Conservation (phyloP, 768 basidiomycete genomes). For the Jaapia argillacea region DNA sequence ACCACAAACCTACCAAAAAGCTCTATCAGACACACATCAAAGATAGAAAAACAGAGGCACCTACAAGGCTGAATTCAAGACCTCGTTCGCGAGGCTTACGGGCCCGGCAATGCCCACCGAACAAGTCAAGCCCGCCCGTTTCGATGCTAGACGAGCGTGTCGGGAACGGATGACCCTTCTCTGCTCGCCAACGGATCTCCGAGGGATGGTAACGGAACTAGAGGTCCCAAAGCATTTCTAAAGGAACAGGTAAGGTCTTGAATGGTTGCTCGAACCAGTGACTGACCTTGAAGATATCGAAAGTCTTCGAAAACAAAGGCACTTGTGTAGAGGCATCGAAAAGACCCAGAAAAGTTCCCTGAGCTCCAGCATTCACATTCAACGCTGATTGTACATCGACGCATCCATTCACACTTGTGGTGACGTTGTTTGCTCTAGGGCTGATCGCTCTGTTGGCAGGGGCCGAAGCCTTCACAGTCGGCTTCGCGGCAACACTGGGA, state of each 20-base stretch:
- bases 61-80: too few species aligned
- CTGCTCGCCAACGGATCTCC: neutral
- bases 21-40: too few species aligned
- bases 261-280: neutral
- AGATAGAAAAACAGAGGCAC: too few species aligned
- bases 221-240: neutral
- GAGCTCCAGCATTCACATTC: conserved; percentile 11
- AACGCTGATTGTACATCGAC: conserved; percentile 13
- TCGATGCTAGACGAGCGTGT: too few species aligned
- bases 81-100: too few species aligned
- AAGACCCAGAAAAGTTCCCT: conserved; percentile 13
- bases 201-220: neutral
- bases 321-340: conserved; percentile 12
- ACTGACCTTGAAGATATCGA: conserved; percentile 15
- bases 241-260: neutral
- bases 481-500: neutral
- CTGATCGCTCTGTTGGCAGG: neutral
- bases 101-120: too few species aligned
- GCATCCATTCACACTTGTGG: conserved; percentile 7
- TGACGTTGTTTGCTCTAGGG: neutral
- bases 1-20: too few species aligned
- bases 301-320: conserved; percentile 12
- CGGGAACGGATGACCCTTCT: too few species aligned
- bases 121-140: too few species aligned
- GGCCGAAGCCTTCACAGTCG: neutral